Evolutionary conservation across 768 basidiomycete genomes (phyloP).

Genomic region (Termitomyces sp.): DNA sequence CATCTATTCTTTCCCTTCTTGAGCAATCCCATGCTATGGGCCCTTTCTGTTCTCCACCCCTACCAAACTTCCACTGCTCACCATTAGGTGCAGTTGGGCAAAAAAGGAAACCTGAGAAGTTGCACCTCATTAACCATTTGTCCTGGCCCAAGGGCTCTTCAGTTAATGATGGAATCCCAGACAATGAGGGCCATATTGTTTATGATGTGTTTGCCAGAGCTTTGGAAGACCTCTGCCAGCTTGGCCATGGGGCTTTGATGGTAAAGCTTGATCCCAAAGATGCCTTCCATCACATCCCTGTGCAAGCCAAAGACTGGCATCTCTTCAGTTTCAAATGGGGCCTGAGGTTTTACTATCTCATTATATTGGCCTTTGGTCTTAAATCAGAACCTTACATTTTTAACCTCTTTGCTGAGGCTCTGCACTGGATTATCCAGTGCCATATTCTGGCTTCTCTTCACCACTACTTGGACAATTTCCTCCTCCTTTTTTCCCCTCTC

Average conservation of each 20-base stretch:
- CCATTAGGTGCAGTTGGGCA: too few species aligned
- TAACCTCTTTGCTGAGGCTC: too few species aligned
- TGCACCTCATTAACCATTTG: not conserved
- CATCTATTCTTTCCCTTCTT: not conserved
- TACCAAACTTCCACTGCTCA: too few species aligned
- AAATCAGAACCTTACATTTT: too few species aligned
- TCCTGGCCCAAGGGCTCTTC: not conserved
- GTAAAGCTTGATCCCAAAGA: too few species aligned
- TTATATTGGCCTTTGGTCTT: too few species aligned
- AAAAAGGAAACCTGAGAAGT: too few species aligned
- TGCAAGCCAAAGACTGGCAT: conserved; percentile 23
- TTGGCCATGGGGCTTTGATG: conserved; percentile 24
- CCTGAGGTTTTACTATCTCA: too few species aligned
- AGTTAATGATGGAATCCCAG: conserved; percentile 19
- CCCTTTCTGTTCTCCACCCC: not conserved
- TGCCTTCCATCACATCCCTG: conserved; percentile 31
- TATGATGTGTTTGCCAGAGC: conserved; percentile 12
- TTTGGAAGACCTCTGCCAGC: conserved; percentile 15
- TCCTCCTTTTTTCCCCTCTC: not conserved
- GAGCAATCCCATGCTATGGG: conserved; percentile 7
- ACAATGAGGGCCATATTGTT: conserved; percentile 21
- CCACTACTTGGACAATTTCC: not conserved
- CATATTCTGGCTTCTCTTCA: conserved; percentile 17
- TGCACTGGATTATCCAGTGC: conserved; percentile 31
- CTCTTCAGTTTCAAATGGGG: conserved; percentile 28